A percentile compares a stretch with the other conserved stretches of the same genome.
These are phyloP conservation scores for Rhynchosporium agropyri DNA, from an alignment of 2,329 filamentous ascomycete genomes.

Conservation along the genomic window DNA sequence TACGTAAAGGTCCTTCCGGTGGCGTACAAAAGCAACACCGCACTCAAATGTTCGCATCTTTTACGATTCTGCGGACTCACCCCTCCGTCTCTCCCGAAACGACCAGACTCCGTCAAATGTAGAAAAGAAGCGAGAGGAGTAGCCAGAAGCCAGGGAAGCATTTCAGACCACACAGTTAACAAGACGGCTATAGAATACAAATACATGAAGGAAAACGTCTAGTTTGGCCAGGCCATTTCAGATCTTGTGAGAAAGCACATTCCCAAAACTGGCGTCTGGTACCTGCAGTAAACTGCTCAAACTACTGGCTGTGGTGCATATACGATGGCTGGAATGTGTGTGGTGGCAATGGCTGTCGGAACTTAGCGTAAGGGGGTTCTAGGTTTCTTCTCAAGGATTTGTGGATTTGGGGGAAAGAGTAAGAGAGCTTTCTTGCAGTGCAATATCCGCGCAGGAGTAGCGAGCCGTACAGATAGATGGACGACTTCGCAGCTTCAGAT, in stretches of 20 bases:
- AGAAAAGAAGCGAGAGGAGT: background rate
- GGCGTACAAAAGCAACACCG: background rate
- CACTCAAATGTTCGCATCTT: background rate
- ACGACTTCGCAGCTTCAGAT: no score
- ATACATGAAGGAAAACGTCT: background rate
- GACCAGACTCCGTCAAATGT: no score
- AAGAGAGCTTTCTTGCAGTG: no score
- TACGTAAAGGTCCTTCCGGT: no score
- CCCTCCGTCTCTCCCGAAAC: no score
- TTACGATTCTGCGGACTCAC: no score
- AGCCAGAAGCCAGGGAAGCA: background rate
- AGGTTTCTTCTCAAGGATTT: no score
- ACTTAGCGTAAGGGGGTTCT: no score
- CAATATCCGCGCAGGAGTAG: no score
- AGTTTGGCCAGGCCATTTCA: background rate
- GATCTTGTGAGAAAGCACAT: background rate
- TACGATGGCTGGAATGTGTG: background rate
- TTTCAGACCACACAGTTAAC: background rate
- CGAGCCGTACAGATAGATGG: no score
- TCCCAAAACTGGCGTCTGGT: background rate
- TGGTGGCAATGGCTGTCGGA: background rate
- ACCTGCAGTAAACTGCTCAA: constrained; percentile 9
- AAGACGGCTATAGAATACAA: background rate
- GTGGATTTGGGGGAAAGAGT: no score
- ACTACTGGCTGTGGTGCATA: constrained; percentile 1